Conservation (phyloP, 345 rosid species). For the Arabis hirsuta region DNA sequence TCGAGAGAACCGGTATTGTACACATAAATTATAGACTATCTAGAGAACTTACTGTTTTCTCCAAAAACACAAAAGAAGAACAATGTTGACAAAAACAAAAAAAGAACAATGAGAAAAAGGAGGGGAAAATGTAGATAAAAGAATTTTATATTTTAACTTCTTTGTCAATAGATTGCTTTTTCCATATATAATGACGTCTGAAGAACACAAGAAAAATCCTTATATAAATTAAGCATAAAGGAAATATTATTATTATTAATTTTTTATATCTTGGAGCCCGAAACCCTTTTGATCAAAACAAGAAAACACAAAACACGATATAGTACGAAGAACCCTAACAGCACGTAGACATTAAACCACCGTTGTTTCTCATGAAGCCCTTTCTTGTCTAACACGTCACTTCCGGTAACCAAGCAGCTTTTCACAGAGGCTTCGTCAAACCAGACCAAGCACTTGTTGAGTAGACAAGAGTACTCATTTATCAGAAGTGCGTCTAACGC, state of each 20-base stretch:
- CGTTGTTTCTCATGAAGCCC: slow-evolving; percentile 68
- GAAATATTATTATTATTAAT: no score
- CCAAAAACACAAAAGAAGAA: no score
- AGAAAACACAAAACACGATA: slow-evolving; percentile 81
- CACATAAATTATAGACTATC: background rate
- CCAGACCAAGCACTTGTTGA: slow-evolving; percentile 70
- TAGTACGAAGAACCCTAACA: slow-evolving; percentile 82
- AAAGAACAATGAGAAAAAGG: background rate
- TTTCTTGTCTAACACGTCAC: slow-evolving; percentile 65
- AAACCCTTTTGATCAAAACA: slow-evolving; percentile 72
- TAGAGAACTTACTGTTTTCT: background rate
- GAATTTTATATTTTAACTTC: background rate
- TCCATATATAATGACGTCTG: background rate
- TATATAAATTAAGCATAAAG: slow-evolving; percentile 15
- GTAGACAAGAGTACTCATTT: slow-evolving; percentile 87
- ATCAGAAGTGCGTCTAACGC: slow-evolving; percentile 85
- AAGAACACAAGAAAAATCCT: background rate
- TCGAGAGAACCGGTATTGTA: background rate
- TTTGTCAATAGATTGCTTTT: no score
- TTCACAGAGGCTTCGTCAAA: slow-evolving; percentile 58
- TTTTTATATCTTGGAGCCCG: slow-evolving; percentile 62
- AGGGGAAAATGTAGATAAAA: background rate
- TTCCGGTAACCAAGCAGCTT: slow-evolving; percentile 71
- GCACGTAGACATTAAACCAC: slow-evolving; percentile 75
- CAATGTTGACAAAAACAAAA: no score